Evolutionary conservation across 768 basidiomycete genomes (phyloP), one percentile per base, ranked within the genome.

Genomic region (Heimioporus sp.): DNA sequence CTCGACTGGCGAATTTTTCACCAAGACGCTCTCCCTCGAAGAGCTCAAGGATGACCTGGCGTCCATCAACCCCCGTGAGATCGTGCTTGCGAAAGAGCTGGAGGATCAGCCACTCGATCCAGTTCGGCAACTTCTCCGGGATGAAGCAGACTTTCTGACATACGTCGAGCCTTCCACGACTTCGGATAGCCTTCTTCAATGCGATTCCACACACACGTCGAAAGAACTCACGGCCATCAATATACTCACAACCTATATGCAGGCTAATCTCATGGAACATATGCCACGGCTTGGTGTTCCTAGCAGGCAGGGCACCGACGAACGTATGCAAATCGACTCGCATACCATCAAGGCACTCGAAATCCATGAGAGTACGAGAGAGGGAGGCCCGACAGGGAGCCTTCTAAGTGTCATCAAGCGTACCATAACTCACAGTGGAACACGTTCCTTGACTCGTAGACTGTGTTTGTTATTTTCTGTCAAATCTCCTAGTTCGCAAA

Each of bases 1-100:
- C 16, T 94, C 95, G 13, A 97, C 94, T 0, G 92, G 92, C 53
- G 94, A 96, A 63, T 92, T 96, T 67, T 93, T 89, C 67, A 86
- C 89, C 11, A 90, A 90, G 57, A 65, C 69, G 7, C 76, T 81
- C 11, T 68, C 74, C 3, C 43, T 76, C 15, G 80, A 81, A 20
- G 72, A 65, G 37, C 69, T 98, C 30, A 81, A 82, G 48, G 92
- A 97, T 61, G 89, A 96, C 55, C 73, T 98, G 21, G 83, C 83
- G 9, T 82, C 92, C 19, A 87, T 97, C 40, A 72, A 72, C 31
- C 95, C 95, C 6, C 81, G 80, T 46, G 94, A 98, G 69, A 80
- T 97, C 41, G 85, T 97, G 42, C 78, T 96, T 4, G 63, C 81
- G 24, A 60, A 72, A 16, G 58, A 55, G 21, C 52, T 85, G 24